Evolutionary conservation across 164 flowering plant species (phyloP), one percentile per base, ranked within the genome.

Genomic region (Amborella trichopoda): DNA sequence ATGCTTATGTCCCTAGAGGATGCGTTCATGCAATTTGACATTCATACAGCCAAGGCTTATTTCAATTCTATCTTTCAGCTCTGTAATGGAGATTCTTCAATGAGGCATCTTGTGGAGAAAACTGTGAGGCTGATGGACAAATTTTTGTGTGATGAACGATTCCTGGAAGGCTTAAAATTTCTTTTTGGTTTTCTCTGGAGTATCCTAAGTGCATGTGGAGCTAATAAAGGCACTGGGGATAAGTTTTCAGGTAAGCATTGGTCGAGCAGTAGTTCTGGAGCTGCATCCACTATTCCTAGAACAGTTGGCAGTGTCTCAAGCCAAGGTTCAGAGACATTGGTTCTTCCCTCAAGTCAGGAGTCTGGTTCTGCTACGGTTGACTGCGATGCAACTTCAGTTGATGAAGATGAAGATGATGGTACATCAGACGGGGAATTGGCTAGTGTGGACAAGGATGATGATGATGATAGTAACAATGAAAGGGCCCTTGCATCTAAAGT

Each of bases 381-480:
- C 17, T 88, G 95, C 68, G 99, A 93, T 72, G 95, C 91, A 45
- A 78, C 79, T 51, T 88, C 94, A 46, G 66, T 72, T 5, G 99
- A 93, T 68, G 99, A 93, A 39, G 99, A 88, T 69, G 99, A 87
- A 64, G 99, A 93, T 68, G 96, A 93, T 71, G 99, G 95, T 43
- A 93, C 99, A 49, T 93, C 99, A 50, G 99, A 93, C 73, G 99
- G 99, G 49, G 99, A 93, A 52, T 68, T 72, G 52, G 91, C 77
- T 60, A 81, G 94, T 65, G 48, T 85, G 25, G 95, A 88, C 46
- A 93, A 80, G 66, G 99, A 88, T 56, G 99, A 85, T 23, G 96
- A 88, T 34, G 96, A 88, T 17, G 96, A 87, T 59, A 43, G 54
- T 45, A 81, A 76, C 65, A 79, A 87, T 65, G 99, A 93, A 51